Percentiles rank a stretch among this genome's conserved stretches.
phyloP scores from a whole-genome alignment of 768 basidiomycete genomes.

The Suillus subluteus region DNA sequence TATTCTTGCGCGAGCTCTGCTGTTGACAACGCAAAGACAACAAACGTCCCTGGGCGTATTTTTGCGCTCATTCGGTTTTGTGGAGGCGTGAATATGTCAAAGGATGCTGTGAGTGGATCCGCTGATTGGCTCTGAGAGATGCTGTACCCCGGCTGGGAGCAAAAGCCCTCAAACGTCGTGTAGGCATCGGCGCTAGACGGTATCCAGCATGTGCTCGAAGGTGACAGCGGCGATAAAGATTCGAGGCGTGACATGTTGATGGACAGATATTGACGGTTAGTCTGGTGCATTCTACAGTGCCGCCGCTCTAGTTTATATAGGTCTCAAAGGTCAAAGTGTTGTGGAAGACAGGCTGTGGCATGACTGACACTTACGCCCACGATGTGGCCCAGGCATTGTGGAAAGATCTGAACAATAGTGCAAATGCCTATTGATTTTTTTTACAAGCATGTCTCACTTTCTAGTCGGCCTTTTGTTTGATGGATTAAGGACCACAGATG shows the following conservation, averaged over 20 bases:
- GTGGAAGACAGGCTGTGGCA: background rate
- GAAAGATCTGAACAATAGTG: background rate
- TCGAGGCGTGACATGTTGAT: background rate
- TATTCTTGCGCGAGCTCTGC: conserved; percentile 12
- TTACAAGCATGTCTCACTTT: background rate
- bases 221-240: background rate
- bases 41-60: conserved; percentile 17
- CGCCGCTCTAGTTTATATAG: background rate
- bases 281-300: background rate
- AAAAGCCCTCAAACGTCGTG: background rate
- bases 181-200: background rate
- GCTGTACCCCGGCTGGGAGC: background rate
- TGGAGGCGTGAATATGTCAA: background rate
- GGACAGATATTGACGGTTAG: background rate
- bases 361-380: background rate
- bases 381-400: background rate
- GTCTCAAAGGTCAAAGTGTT: background rate
- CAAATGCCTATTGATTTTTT: too few species aligned
- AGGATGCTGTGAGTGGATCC: background rate
- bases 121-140: conserved; percentile 1
- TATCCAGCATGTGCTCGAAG: background rate
- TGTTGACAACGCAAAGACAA: conserved; percentile 24
- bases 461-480: background rate
- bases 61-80: background rate
- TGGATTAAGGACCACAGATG: background rate